A percentile compares a stretch with the other conserved stretches of the same genome.
Conservation (phyloP, 306 rosid species). For the Macrotyloma uniflorum region DNA sequence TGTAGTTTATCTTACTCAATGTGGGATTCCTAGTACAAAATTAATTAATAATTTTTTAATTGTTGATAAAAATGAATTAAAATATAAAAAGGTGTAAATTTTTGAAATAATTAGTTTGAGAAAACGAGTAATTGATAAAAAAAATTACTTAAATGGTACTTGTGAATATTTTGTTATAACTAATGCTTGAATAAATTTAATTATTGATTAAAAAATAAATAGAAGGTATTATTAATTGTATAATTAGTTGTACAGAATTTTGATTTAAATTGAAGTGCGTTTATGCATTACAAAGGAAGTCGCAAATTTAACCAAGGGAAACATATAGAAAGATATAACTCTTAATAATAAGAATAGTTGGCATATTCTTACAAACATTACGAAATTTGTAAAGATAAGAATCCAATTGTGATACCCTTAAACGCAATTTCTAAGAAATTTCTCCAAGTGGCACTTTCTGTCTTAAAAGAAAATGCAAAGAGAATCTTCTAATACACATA, state of each 20-base stretch:
- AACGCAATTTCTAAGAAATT: conserved; percentile 32
- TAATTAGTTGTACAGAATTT: background rate
- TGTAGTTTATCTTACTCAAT: too few species aligned
- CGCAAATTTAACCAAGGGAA: background rate
- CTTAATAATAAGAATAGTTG: background rate
- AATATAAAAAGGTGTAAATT: background rate
- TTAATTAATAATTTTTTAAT: background rate
- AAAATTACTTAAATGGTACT: background rate
- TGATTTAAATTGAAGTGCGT: background rate
- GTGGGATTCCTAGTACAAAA: background rate
- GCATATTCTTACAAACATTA: too few species aligned
- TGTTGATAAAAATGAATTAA: background rate
- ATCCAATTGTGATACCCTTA: background rate
- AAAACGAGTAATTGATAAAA: background rate
- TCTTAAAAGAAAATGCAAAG: background rate
- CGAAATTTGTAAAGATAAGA: too few species aligned
- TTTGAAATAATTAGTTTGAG: background rate
- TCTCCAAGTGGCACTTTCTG: background rate
- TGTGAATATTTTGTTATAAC: background rate
- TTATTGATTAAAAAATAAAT: background rate
- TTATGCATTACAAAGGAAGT: background rate
- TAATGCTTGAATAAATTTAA: background rate
- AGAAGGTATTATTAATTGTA: background rate
- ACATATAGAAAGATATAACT: background rate
- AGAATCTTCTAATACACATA: background rate